Base-by-base conservation (phyloP, 345 rosid genomes). In the Lepidium didymum region DNA sequence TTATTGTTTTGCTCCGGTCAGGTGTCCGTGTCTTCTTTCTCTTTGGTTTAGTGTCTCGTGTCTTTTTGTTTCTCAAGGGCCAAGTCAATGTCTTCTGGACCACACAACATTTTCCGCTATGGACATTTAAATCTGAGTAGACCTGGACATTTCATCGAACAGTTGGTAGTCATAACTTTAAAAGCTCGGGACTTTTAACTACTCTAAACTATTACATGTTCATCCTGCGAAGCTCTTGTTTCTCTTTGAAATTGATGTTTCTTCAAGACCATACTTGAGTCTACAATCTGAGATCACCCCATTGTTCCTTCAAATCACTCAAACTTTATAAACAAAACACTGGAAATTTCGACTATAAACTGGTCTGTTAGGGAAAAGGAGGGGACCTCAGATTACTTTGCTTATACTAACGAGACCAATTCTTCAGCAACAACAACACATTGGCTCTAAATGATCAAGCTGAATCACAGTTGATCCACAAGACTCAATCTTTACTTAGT, bases 1-100 rank as follows among this genome's bases (percentile, higher is more conserved):
- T n/a, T n/a, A n/a, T n/a, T n/a, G n/a, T n/a, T 9, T 49, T 12
- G 36, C 65, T 64, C 71, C 41, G 66, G 66, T 56, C 76, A 72
- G 59, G 53, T 72, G 59, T 64, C 58, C 13, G 33, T 29, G 33
- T 29, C 33, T 29, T 29, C 7, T 29, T 29, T 29, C 7, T 29
- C 33, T 0, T 29, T 29, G 33, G 33, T 29, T 29, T 29, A 6
- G 33, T 5, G 33, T 5, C 33, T 27, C 33, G 33, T 29, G 35
- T 71, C 34, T 55, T 63, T 38, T 33, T 14, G 6, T 3, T 19
- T 43, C 64, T 36, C 18, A 25, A 8, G 49, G 25, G 49, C 47
- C 40, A 60, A 44, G 56, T 61, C 68, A 29, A 41, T 53, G 46
- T 34, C 62, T 54, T 40, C 63, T 62, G 35, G 68, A 53, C 68